A percentile compares a stretch with the other conserved stretches of the same genome.
These are phyloP conservation scores for Cladosporium cucumerinum DNA, from an alignment of 2,329 filamentous ascomycete species.

Conservation along the genomic window DNA sequence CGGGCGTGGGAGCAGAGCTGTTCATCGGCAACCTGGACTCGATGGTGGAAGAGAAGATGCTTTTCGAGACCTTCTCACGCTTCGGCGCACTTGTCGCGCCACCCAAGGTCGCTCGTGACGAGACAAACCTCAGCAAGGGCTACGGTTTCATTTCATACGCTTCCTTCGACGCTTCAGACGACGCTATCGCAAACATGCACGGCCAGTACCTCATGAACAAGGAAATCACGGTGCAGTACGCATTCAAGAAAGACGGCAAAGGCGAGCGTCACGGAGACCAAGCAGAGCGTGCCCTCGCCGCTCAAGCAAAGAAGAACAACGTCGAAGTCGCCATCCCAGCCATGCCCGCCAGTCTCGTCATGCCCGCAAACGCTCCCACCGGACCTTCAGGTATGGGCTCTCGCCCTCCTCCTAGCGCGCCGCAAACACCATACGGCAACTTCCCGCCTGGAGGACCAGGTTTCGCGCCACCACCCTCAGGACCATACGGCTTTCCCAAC, in stretches of 20 bases:
- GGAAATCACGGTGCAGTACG: conserved; percentile 93
- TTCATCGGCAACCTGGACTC: conserved; percentile 94
- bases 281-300: conserved; percentile 85
- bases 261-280: conserved; percentile 93
- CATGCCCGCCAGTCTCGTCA: conserved; percentile 70
- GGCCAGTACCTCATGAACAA: conserved; percentile 97
- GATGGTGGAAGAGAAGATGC: conserved; percentile 90
- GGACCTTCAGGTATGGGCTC: conserved; percentile 44
- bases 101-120: conserved; percentile 90
- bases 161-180: conserved; percentile 90
- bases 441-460: conserved; percentile 20
- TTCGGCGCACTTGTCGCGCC: conserved; percentile 82
- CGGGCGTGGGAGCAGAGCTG: conserved; percentile 84
- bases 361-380: conserved; percentile 38
- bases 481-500: conserved; percentile 11
- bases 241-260: conserved; percentile 98
- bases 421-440: conserved; percentile 27
- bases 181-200: conserved; percentile 88
- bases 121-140: conserved; percentile 83
- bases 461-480: conserved; percentile 18
- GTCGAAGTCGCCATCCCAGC: conserved; percentile 77
- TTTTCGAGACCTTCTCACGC: conserved; percentile 91
- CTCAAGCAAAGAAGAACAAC: conserved; percentile 91
- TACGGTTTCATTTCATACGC: conserved; percentile 94
- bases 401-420: conserved; percentile 38